These are phyloP conservation scores for Penicillium vulpinum DNA, from an alignment of 2,329 filamentous ascomycete species.

Conservation along the genomic window DNA sequence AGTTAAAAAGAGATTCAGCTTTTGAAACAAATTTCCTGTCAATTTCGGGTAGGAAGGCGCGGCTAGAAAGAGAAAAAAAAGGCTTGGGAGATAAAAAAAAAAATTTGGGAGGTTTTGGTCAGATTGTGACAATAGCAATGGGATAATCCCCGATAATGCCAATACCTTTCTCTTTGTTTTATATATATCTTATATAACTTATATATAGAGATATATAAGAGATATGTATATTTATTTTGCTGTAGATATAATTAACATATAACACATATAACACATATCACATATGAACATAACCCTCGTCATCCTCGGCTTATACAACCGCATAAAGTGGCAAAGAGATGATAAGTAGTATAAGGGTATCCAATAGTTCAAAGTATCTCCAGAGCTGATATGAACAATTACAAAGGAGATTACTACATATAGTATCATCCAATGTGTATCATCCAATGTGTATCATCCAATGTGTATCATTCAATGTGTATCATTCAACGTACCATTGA, in stretches of 20 bases:
- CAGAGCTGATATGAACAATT: too few relatives aligned
- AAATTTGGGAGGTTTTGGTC: not conserved
- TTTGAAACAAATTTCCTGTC: not conserved
- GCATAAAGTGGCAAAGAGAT: not conserved
- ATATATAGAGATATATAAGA: too few relatives aligned
- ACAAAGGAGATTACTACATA: not conserved
- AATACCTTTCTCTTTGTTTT: too few relatives aligned
- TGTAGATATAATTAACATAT: not conserved
- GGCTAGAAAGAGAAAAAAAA: conserved; percentile 10
- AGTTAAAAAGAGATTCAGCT: not conserved
- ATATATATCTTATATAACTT: too few relatives aligned
- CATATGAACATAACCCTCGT: not conserved
- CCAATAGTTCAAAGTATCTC: not conserved
- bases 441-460: too few relatives aligned
- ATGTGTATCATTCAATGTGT: too few relatives aligned
- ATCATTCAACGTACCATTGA: too few relatives aligned
- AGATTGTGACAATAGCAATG: conserved; percentile 30
- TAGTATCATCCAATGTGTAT: not conserved
- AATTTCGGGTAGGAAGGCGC: conserved; percentile 11
- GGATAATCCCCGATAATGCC: conserved; percentile 17
- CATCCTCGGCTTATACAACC: not conserved
- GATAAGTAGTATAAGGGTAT: not conserved
- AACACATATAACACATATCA: too few relatives aligned
- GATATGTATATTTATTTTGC: too few relatives aligned
- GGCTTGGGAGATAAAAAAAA: not conserved